phyloP scores from a whole-genome alignment of 208 protist genomes.

The Phytomonas sp. region DNA sequence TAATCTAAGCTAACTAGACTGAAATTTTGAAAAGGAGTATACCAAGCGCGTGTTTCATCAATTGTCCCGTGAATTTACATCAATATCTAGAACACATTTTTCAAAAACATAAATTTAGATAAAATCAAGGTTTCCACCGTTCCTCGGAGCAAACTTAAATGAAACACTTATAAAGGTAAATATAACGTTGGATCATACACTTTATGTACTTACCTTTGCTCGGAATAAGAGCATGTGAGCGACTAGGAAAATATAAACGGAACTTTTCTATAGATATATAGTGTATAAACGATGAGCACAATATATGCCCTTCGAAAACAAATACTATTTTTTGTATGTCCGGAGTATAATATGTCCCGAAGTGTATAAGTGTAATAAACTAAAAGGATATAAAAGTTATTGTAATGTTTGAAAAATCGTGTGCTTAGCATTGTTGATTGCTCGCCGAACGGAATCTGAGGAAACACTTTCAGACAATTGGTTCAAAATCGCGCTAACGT shows the following conservation, averaged over 20 bases:
- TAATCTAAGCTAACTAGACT: background rate
- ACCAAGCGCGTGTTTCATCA: background rate
- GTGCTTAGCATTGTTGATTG: slow-evolving; percentile 5
- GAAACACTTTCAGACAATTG: slow-evolving; percentile 51
- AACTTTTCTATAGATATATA: background rate
- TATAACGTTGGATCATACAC: background rate
- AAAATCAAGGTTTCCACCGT: background rate
- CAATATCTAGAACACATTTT: background rate
- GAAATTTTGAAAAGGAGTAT: background rate
- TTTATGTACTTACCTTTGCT: background rate
- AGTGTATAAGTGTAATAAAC: background rate
- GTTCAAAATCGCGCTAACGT: slow-evolving; percentile 35
- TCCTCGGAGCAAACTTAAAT: background rate
- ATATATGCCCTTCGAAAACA: background rate
- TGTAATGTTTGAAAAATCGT: background rate
- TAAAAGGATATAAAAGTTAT: background rate
- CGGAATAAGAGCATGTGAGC: background rate
- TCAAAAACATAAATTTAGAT: background rate
- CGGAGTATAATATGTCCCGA: background rate
- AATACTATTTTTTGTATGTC: background rate
- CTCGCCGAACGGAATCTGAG: slow-evolving; percentile 53
- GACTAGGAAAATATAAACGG: background rate
- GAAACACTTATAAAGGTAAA: background rate
- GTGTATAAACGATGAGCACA: background rate
- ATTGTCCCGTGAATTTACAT: background rate